These are phyloP conservation scores for Salmacisia buchloeana DNA, from an alignment of 1,284 basidiomycete genomes.

Conservation along the genomic window DNA sequence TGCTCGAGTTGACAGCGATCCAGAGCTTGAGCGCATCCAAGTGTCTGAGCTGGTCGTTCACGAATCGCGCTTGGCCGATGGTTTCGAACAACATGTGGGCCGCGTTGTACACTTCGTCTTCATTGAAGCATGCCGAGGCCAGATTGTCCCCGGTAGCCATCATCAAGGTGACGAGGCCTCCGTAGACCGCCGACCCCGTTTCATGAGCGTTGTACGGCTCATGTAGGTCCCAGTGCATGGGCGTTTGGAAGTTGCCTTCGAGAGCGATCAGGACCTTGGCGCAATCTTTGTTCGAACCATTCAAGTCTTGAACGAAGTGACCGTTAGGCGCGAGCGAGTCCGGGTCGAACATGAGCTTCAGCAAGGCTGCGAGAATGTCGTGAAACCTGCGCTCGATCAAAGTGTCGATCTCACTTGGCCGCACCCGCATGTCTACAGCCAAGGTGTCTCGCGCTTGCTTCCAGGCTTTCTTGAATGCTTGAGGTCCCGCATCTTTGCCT, in stretches of 20 bases:
- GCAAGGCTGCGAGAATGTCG: background rate
- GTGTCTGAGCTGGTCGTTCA: slow-evolving; percentile 77
- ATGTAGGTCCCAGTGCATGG: too few species aligned
- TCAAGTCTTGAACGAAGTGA: background rate
- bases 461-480: background rate
- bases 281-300: background rate
- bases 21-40: slow-evolving; percentile 62
- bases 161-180: slow-evolving; percentile 11
- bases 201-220: slow-evolving; percentile 29
- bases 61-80: slow-evolving; percentile 65
- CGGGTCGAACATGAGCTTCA: slow-evolving; percentile 4
- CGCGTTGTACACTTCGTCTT: slow-evolving; percentile 22
- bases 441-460: background rate
- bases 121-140: background rate
- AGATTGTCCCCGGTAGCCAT: background rate
- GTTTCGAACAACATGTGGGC: slow-evolving; percentile 65
- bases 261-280: too few species aligned
- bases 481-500: background rate
- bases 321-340: background rate
- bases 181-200: slow-evolving; percentile 14
- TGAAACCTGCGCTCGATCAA: background rate
- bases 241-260: too few species aligned
- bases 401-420: background rate
- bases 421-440: background rate
- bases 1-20: slow-evolving; percentile 23